phyloP scores from a whole-genome alignment of 768 basidiomycete genomes.

The Saitozyma podzolica region DNA sequence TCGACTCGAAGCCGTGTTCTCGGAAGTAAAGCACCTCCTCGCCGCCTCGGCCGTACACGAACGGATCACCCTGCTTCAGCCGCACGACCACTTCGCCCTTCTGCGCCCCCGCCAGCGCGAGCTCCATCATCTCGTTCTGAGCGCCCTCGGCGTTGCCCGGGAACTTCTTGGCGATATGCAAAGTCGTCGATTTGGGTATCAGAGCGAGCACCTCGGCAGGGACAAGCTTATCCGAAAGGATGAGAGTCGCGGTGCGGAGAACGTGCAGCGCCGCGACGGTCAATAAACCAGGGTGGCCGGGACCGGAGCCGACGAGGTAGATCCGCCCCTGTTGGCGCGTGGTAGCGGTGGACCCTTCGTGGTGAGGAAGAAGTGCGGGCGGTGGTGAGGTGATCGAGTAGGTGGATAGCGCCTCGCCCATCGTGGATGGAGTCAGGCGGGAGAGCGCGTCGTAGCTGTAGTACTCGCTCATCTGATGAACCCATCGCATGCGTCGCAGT shows the following conservation, averaged over 20 bases:
- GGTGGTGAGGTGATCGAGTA: conserved; percentile 23
- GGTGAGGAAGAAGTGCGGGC: conserved; percentile 24
- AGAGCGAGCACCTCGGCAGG: conserved; percentile 81
- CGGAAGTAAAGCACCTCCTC: conserved; percentile 95
- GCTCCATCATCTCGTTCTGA: conserved; percentile 91
- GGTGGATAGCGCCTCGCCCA: conserved; percentile 62
- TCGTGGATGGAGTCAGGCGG: conserved; percentile 65
- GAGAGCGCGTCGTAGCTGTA: conserved; percentile 82
- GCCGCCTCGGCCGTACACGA: conserved; percentile 88
- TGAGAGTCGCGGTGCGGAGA: conserved; percentile 77
- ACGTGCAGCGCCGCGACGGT: conserved; percentile 81
- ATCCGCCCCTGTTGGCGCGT: conserved; percentile 64
- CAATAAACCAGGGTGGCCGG: conserved; percentile 89
- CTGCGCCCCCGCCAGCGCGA: conserved; percentile 77
- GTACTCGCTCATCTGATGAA: conserved; percentile 94
- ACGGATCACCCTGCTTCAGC: conserved; percentile 96
- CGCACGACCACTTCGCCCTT: conserved; percentile 83
- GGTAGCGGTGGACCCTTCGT: conserved; percentile 21
- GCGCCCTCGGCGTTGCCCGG: conserved; percentile 96
- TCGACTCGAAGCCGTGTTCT: conserved; percentile 73
- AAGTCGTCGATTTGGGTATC: conserved; percentile 66
- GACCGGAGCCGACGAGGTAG: conserved; percentile 87
- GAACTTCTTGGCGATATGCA: conserved; percentile 93
- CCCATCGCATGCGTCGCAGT: conserved; percentile 80
- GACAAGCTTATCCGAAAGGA: conserved; percentile 95